Evolutionary conservation across 352 stramenopile species (phyloP).

Genomic region (Phytophthora sansomeana): DNA sequence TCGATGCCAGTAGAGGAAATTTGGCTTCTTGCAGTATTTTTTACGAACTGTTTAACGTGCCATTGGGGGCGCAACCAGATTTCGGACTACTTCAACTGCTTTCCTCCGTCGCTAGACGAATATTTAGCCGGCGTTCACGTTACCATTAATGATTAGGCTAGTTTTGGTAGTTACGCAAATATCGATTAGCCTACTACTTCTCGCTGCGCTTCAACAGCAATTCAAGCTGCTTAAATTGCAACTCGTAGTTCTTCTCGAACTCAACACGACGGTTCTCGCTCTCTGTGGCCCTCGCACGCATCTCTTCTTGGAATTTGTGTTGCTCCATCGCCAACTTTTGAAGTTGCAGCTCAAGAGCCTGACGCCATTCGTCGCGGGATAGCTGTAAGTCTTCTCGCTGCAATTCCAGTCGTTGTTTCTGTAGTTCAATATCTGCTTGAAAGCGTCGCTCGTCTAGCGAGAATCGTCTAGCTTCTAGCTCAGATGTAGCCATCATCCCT

Average conservation of each 20-base stretch:
- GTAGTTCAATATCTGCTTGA: neutral
- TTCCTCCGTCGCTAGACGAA: conserved; percentile 1
- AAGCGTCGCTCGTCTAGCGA: neutral
- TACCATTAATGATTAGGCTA: too few species aligned
- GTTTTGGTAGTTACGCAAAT: too few species aligned
- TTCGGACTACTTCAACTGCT: conserved; percentile 1
- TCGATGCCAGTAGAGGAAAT: neutral
- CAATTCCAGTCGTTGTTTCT: neutral
- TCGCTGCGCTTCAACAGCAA: neutral
- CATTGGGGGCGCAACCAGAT: neutral
- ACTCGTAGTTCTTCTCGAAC: conserved; percentile 1
- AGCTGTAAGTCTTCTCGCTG: neutral
- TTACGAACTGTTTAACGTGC: conserved; percentile 3
- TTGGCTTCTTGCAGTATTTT: conserved; percentile 1
- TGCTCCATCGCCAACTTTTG: conserved; percentile 3
- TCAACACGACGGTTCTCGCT: too few species aligned
- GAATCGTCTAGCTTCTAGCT: neutral
- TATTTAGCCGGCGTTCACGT: too few species aligned
- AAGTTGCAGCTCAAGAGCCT: neutral
- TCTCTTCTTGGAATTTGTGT: conserved; percentile 2
- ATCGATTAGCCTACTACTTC: too few species aligned
- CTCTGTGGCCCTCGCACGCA: neutral
- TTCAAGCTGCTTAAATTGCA: neutral
- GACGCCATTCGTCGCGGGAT: neutral
- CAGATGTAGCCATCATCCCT: neutral